Evolutionary conservation across 306 rosid genomes (phyloP), one percentile per base, ranked within the genome.

Genomic region (Lathyrus tuberosus): DNA sequence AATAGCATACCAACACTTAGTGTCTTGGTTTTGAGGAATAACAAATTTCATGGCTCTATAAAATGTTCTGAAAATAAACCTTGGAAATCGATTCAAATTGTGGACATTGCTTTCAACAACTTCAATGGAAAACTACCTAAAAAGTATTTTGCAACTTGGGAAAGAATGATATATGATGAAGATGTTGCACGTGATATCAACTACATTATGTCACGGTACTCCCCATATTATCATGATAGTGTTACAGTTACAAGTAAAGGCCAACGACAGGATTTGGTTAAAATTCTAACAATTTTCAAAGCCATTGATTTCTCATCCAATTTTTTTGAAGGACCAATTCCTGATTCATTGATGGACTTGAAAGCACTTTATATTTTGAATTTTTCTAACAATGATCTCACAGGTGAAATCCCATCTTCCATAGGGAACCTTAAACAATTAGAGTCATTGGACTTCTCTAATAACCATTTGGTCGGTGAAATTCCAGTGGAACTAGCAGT

Each of bases 381-480:
- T 72, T 60, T 82, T 16, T 85, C 86, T 30, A 6, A 69, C 0
- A 85, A 85, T 82, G 74, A 49, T 47, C 62, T 85, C 22, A 10
- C 30, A 1, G 70, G 83, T 2, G 22, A 72, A 3, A 82, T 82
- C 8, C 82, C 83, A 13, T 17, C 69, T 5, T 63, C 74, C 3
- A 4, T 80, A 0, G 80, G 76, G 0, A 69, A 77, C 3, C 0
- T 85, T 43, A 60, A 22, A 9, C 3, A 17, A 0, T 24, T 85
- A 0, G 85, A 85, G 47, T 85, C 85, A 2, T 47, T 85, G 20
- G 87, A 82, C 78, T n/a, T 82, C 4, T 82, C 83, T 42, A 7
- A 13, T 4, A 82, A 85, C 67, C 8, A 82, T 0, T 51, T 51
- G 28, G 30, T 51, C 18, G 58, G 58, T 10, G 30, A 51, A 18